Base-by-base conservation (phyloP, 495 filamentous ascomycete genomes). In the Aspergillus saccharolyticus region DNA sequence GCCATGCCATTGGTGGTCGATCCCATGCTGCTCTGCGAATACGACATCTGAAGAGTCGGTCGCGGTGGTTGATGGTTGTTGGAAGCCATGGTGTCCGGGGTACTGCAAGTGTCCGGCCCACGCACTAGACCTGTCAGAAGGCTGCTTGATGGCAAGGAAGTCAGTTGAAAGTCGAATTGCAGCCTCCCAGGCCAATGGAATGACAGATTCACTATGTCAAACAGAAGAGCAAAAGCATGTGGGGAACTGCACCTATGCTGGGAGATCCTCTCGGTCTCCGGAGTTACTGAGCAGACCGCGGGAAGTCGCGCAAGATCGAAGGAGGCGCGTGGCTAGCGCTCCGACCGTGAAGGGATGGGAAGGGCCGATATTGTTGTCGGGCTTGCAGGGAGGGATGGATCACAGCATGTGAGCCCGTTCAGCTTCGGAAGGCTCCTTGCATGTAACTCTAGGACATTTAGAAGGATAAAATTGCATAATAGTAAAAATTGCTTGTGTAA, bases 41-140 rank as follows among this genome's bases (percentile, higher is more conserved):
- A 80, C 42, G 74, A 76, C 66, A 78, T 79, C 53, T 66, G 65
- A 55, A 72, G 64, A 56, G 68, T 71, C 48, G 67, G 71, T 56
- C 67, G 71, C 60, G 63, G 64, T 63, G 66, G 62, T 58, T 69
- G 65, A 57, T 75, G 74, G 56, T 71, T 65, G 54, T 63, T 75
- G 60, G 79, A 78, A 57, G 77, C 70, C 76, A 80, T 80, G 30
- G 25, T 42, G 46, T 53, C 49, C 39, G 53, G 49, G 22, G 42
- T 47, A 30, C 50, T 14, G 18, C 24, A 12, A 24, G 47, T 50
- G 47, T 54, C 62, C 47, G 60, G 57, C 54, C 51, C 60, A 44
- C 48, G 44, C 48, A 59, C 56, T 42, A 58, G 58, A 33, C 20
- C 28, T 28, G 47, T 28, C 24, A 28, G 46, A 24, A 28, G 47